A percentile compares a stretch with the other conserved stretches of the same genome.
phyloP scores from a whole-genome alignment of 2,329 filamentous ascomycete genomes.

The Ophiocordyceps robertsii region DNA sequence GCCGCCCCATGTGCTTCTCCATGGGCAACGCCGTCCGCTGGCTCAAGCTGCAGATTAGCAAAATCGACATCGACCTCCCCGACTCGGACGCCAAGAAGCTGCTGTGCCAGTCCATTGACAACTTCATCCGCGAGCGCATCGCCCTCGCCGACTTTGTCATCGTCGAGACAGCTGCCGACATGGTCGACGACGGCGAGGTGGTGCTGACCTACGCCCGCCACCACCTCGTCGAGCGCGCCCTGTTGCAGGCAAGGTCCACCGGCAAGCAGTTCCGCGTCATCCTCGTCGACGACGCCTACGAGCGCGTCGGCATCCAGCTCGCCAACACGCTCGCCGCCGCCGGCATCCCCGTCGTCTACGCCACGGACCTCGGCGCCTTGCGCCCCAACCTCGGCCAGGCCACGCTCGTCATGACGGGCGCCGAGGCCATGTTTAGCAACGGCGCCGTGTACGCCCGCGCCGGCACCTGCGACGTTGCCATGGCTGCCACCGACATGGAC shows the following conservation, averaged over 20 bases:
- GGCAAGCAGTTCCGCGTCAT: slow-evolving; percentile 74
- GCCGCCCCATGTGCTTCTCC: slow-evolving; percentile 87
- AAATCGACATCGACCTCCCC: slow-evolving; percentile 73
- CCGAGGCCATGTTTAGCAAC: slow-evolving; percentile 92
- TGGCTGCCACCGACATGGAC: slow-evolving; percentile 62
- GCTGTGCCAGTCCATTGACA: slow-evolving; percentile 71
- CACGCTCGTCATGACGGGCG: slow-evolving; percentile 73
- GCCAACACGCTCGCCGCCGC: slow-evolving; percentile 54
- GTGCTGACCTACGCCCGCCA: slow-evolving; percentile 81
- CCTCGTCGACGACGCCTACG: slow-evolving; percentile 59
- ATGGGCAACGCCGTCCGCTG: slow-evolving; percentile 96
- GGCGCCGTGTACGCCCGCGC: slow-evolving; percentile 78
- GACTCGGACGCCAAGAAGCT: slow-evolving; percentile 71
- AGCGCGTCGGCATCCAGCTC: slow-evolving; percentile 40
- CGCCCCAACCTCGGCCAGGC: slow-evolving; percentile 54
- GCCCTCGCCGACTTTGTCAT: slow-evolving; percentile 80
- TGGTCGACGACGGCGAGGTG: slow-evolving; percentile 67
- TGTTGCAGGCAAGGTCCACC: slow-evolving; percentile 55
- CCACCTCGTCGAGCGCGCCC: slow-evolving; percentile 70
- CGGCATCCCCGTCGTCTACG: slow-evolving; percentile 69
- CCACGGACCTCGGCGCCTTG: slow-evolving; percentile 61
- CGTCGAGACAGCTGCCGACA: slow-evolving; percentile 57
- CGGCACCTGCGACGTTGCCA: slow-evolving; percentile 76
- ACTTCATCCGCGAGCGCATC: slow-evolving; percentile 82
- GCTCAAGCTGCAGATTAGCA: slow-evolving; percentile 84